phyloP scores from a whole-genome alignment of 176 grass and related monocot species.

The Ananas comosus region DNA sequence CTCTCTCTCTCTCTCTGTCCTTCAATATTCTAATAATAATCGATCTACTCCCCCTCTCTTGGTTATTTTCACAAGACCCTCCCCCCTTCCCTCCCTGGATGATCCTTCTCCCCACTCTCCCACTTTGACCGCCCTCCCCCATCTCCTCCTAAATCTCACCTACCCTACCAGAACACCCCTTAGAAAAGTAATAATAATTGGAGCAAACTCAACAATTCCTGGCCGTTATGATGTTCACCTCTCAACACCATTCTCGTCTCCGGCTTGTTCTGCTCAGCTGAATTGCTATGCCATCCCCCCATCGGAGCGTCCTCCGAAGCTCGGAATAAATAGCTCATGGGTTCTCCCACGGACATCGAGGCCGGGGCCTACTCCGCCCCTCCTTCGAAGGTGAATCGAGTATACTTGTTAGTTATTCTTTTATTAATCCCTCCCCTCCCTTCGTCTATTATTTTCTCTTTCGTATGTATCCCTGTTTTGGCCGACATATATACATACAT shows the following conservation, averaged over 20 bases:
- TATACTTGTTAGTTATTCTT: slow-evolving; percentile 8
- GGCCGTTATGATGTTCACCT: not conserved
- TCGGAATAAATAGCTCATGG: slow-evolving; percentile 16
- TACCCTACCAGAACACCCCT: slow-evolving; percentile 34
- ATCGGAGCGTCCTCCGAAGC: not conserved
- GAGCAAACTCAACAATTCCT: slow-evolving; percentile 2
- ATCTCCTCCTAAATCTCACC: slow-evolving; percentile 16
- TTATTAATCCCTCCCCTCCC: too few relatives aligned
- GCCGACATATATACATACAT: too few relatives aligned
- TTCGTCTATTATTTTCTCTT: too few relatives aligned
- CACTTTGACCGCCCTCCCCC: slow-evolving; percentile 19
- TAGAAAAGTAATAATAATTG: slow-evolving; percentile 13
- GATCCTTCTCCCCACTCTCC: slow-evolving; percentile 5
- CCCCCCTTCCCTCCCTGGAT: not conserved
- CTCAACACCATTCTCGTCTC: too few relatives aligned
- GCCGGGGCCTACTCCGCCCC: slow-evolving; percentile 10
- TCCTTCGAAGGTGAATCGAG: slow-evolving; percentile 21
- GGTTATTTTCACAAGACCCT: not conserved
- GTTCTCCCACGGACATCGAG: slow-evolving; percentile 38
- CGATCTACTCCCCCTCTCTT: too few relatives aligned
- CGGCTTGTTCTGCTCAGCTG: too few relatives aligned
- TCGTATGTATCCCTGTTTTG: too few relatives aligned
- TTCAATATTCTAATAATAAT: slow-evolving; percentile 17
- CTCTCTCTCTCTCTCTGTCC: not conserved
- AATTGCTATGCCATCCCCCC: not conserved